A percentile compares a stretch with the other conserved stretches of the same genome.
Evolutionary conservation across 345 rosid genomes (phyloP).

Genomic region (Eucalyptus curtisii): DNA sequence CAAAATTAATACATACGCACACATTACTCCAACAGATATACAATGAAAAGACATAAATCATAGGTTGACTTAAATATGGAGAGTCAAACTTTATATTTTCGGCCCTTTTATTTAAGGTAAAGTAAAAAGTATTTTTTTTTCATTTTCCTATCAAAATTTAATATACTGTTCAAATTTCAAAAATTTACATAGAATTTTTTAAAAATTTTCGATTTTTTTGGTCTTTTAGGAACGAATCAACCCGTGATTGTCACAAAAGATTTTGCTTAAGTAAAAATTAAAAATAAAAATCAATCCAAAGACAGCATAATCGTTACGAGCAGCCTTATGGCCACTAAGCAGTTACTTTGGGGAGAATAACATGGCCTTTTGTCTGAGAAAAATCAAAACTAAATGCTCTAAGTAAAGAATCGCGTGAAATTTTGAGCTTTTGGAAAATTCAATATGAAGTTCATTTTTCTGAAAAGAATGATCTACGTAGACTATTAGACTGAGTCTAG

Average conservation of each 20-base stretch:
- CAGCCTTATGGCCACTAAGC: neutral
- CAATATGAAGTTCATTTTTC: neutral
- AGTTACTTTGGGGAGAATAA: neutral
- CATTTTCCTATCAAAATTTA: neutral
- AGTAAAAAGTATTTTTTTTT: neutral
- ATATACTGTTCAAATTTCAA: neutral
- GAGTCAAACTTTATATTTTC: neutral
- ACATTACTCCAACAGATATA: neutral
- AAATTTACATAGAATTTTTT: neutral
- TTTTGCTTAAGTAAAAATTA: neutral
- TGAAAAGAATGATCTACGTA: neutral
- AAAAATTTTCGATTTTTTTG: too few relatives aligned
- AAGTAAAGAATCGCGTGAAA: neutral
- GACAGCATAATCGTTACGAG: neutral
- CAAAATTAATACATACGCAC: neutral
- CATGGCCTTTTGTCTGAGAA: neutral
- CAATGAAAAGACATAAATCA: too few relatives aligned
- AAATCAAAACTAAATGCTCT: neutral
- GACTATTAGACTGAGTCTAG: neutral
- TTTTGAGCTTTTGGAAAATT: neutral
- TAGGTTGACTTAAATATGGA: neutral
- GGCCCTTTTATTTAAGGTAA: neutral
- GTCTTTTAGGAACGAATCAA: neutral
- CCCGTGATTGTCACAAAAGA: neutral
- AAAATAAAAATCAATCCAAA: neutral